Base-by-base conservation (phyloP, 1,284 basidiomycete species). In the Dichomitus squalens region DNA sequence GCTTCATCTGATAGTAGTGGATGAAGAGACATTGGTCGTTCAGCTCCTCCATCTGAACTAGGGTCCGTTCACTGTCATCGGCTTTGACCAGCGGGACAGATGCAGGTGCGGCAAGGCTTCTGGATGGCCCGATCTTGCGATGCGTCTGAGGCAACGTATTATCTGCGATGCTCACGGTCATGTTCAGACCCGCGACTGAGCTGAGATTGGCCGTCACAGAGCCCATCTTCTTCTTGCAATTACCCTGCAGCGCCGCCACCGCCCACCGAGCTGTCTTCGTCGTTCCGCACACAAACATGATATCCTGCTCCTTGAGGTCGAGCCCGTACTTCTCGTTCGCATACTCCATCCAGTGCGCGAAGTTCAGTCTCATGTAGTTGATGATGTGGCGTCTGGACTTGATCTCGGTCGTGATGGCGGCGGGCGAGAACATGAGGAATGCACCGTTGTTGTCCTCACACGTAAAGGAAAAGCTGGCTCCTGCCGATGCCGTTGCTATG, bases 231-330 rank as follows among this genome's bases (percentile, higher is more conserved):
- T 35, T 35, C 12, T 38, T 40, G 50, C 33, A 52, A 31, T 16
- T 21, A 2, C 44, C 50, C 23, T 53, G 46, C 48, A 58, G 54
- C 21, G 65, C 58, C 7, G 57, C 58, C 20, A 66, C 56, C 7
- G 60, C 52, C 60, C 66, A 69, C 1, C 62, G 52, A 4, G 59
- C 50, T 1, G 68, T 66, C 57, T 66, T 67, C 5, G 65, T 65
- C 38, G 54, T 63, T 1, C 68, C 69, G 35, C 60, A 61, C 33
- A 69, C 64, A 55, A 70, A 61, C 38, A 64, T 34, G 48, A 69
- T 55, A 9, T 67, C 63, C 11, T 66, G 55, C 5, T 56, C 53
- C 23, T 58, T 43, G 18, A 63, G 23, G 0, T 58, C 50, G 40
- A 61, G 53, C 2, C 58, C 63, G 21, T 48, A 56, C 27, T 25